A percentile compares a stretch with the other conserved stretches of the same genome.
phyloP scores from a whole-genome alignment of 768 basidiomycete genomes.

The Hemileccinum rubropunctum region DNA sequence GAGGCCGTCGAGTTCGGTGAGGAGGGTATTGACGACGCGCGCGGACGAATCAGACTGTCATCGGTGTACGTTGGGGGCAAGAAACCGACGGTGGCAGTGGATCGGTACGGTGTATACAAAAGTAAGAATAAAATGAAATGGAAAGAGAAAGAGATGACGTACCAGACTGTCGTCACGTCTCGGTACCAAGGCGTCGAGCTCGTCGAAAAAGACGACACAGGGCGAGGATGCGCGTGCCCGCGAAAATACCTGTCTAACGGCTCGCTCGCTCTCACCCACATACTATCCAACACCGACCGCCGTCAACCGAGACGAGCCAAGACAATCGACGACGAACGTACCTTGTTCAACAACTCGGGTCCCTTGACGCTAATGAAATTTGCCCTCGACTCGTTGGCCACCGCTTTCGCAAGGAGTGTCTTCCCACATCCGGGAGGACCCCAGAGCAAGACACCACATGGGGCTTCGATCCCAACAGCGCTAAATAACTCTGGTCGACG shows the following conservation, averaged over 20 bases:
- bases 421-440: slow-evolving; percentile 99
- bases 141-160: slow-evolving; percentile 21
- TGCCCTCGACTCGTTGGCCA: slow-evolving; percentile 92
- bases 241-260: slow-evolving; percentile 92
- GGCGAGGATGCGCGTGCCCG: slow-evolving; percentile 92
- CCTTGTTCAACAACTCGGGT: slow-evolving; percentile 96
- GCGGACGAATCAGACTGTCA: slow-evolving; percentile 83
- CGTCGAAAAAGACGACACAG: slow-evolving; percentile 95
- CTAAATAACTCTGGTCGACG: slow-evolving; percentile 84
- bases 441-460: slow-evolving; percentile 96
- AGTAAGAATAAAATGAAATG: background rate
- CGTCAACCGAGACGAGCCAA: background rate
- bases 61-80: background rate
- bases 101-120: too few relatives aligned
- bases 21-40: slow-evolving; percentile 85
- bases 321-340: slow-evolving; percentile 29
- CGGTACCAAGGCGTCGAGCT: slow-evolving; percentile 89
- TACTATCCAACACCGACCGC: slow-evolving; percentile 52
- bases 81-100: too few relatives aligned
- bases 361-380: slow-evolving; percentile 99
- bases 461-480: slow-evolving; percentile 84
- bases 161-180: slow-evolving; percentile 87
- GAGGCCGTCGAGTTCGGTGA: slow-evolving; percentile 92
- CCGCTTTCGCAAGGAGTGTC: slow-evolving; percentile 95
- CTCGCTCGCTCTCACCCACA: slow-evolving; percentile 95